Base-by-base conservation (phyloP, 441 rosid species). In the Biscutella laevigata region DNA sequence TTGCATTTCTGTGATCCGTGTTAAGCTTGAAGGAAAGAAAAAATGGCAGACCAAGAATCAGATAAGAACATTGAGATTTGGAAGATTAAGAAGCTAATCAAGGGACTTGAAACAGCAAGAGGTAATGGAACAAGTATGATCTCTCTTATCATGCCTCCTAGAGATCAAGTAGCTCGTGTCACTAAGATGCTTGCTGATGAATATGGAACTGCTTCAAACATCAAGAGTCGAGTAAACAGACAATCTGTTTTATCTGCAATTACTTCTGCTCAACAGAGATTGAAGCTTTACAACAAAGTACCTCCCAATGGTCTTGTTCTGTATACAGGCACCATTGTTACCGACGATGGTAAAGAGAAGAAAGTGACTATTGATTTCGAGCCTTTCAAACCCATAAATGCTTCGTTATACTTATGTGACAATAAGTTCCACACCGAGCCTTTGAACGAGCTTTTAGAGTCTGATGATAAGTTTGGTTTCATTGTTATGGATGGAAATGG, bases 81-180 rank as follows among this genome's bases (percentile, higher is more conserved):
- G 95, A 87, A 87, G 62, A 84, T 84, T 24, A 83, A 88, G 74
- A 88, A 81, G 68, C 74, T 88, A 53, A 85, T 88, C 54, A 88
- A 83, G 42, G 89, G 85, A 1, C 77, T 79, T 38, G 92, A 88
- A 70, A 74, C 84, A 33, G 87, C 95, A 6, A 71, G 95, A 56
- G 94, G 94, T 17, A 84, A 84, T 36, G 94, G 90, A 24, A 87
- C 94, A 10, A 82, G 96, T 70, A 84, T 87, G 96, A 84, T 87
- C 56, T 88, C 96, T 9, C 92, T 88, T 25, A 85, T 88, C 49
- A 85, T 88, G 85, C 95, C 96, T 21, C 89, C 95, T 6, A 70
- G 76, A 39, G 94, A 88, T 74, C 94, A 88, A 55, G 66, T 88
- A 2, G 64, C 94, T 12, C 83, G 96, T 56, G 94, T 84, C 36